Base-by-base conservation (phyloP, 108 stramenopile genomes). In the Aurantiochytrium sp. region DNA sequence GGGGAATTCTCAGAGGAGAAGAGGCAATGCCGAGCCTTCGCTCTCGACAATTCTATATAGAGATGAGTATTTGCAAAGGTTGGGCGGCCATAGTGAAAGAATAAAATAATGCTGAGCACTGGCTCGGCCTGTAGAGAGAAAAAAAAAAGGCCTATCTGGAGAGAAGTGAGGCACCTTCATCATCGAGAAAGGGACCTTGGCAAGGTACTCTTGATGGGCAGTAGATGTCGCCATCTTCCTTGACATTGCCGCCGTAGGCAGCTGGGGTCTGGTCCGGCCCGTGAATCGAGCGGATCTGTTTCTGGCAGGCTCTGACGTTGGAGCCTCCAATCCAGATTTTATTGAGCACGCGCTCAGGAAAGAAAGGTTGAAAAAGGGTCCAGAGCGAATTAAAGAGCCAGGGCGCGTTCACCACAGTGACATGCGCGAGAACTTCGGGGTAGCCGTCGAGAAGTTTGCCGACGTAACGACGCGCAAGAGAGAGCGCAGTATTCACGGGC, bases 311-410 rank as follows among this genome's bases (percentile, higher is more conserved):
- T 12, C 23, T 21, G 2, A 6, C 28, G 23, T 83, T 83, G 45
- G 76, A 83, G 76, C 76, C 76, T 8, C 45, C 49, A 35, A 83
- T 83, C 76, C 49, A 53, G 51, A 83, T 83, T 45, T 83, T 83
- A 2, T 21, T 25, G 45, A 83, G 45, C 6, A 83, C 76, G 12
- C 76, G 76, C 76, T 83, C 76, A 12, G 76, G 76, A 18, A 83
- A 83, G 4, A 83, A 53, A 4, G 76, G 76, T 23, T 47, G 45
- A 3, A 83, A 83, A 43, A 83, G 44, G 51, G 45, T 83, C 76
- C 76, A 83, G 28, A 83, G 49, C n/a, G 49, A 53, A 23, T 83
- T 47, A 23, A 83, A 83, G 25, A 83, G 51, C 76, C 76, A 83
- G 43, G 76, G 76, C 4, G 76, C 76, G 28, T 83, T 83, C 16